Conservation (phyloP, 345 rosid species). For the Kandelia obovata region DNA sequence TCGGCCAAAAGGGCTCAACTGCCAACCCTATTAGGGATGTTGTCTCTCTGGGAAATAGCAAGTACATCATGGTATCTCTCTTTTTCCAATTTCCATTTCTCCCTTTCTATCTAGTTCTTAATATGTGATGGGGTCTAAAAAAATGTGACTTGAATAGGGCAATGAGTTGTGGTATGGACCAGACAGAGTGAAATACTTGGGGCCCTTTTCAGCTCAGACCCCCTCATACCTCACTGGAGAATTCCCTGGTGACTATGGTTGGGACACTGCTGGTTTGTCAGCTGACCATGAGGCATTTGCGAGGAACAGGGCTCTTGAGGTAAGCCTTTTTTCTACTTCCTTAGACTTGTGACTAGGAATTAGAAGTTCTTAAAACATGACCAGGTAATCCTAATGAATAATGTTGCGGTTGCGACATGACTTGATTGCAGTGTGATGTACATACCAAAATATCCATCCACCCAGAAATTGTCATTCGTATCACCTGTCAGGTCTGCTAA, state of each 20-base stretch:
- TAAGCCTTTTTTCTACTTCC: constrained; percentile 4
- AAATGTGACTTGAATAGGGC: constrained; percentile 29
- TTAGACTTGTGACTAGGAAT: background rate
- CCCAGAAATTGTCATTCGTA: too few species aligned
- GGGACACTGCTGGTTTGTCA: constrained; percentile 96
- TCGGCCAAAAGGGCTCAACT: constrained; percentile 57
- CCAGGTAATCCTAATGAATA: too few species aligned
- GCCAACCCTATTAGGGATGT: constrained; percentile 66
- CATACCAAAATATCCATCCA: too few species aligned
- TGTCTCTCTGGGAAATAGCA: constrained; percentile 59
- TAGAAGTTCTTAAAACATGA: too few species aligned
- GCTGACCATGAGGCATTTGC: constrained; percentile 98
- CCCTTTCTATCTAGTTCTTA: background rate
- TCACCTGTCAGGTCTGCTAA: too few species aligned
- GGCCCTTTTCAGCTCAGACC: constrained; percentile 94
- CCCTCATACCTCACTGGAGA: constrained; percentile 89
- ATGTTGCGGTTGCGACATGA: too few species aligned
- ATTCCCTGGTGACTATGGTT: constrained; percentile 94
- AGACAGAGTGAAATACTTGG: constrained; percentile 91
- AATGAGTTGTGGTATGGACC: constrained; percentile 94
- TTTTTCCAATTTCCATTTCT: too few species aligned
- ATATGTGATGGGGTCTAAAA: background rate
- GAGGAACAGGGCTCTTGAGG: constrained; percentile 97
- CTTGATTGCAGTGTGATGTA: too few species aligned
- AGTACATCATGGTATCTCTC: constrained; percentile 64